Base-by-base conservation (phyloP, 1,284 basidiomycete genomes). In the Irpex sp. region DNA sequence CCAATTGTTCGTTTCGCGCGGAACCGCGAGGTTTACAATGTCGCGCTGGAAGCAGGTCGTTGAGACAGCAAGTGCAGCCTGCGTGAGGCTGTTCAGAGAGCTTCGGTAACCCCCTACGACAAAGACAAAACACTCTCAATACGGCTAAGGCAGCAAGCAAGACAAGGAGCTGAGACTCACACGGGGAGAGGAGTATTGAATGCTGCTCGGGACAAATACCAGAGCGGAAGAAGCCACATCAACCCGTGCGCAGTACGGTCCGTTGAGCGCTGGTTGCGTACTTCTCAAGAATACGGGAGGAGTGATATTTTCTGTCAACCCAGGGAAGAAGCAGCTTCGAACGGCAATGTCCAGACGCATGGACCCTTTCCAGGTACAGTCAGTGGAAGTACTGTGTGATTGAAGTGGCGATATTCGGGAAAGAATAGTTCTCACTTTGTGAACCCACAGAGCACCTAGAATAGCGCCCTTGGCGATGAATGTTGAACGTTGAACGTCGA, bases 301-400 rank as follows among this genome's bases (percentile, higher is more conserved):
- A 38, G 34, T 64, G 63, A 64, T 64, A 49, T 54, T 51, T 61
- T 61, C 63, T 64, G 63, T 58, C 63, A 61, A 17, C 51, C 48
- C 56, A 19, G 44, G 36, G 19, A 47, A 58, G 63, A 61, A 64
- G 63, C n/a, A n/a, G 19, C 40, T 44, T 21, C 34, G 34, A 31
- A 15, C 54, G 54, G 54, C 54, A 56, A 31, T 13, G 8, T 15
- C 54, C 21, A 56, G 9, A 34, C 21, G 21, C 26, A 11, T 56
- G 54, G n/a, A 56, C 54, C 54, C 49, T 51, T 17, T 51, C 49
- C 31, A 56, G 54, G 54, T 17, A 56, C 54, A 34, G 54, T 11
- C 34, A 56, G 54, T 56, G 26, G 54, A 36, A 56, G 54, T 56
- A 15, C 54, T 34, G 3, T 56, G 54, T n/a, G 9, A 11, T 9